Base-by-base conservation (phyloP, 2,329 filamentous ascomycete species). In the Alternaria infectoria region DNA sequence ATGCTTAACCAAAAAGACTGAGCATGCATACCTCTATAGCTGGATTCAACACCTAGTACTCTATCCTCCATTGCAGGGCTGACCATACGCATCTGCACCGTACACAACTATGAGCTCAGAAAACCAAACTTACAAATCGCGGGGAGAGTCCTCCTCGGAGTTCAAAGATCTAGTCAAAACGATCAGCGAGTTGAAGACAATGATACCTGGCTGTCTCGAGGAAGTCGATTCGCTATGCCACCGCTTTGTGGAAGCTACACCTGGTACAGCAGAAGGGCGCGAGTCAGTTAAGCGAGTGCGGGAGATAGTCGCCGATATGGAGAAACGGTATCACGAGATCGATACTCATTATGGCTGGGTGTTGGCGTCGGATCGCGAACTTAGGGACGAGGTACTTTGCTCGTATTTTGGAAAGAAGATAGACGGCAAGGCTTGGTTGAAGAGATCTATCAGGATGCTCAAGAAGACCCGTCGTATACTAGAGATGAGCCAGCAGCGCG, bases 261-360 rank as follows among this genome's bases (percentile, higher is more conserved):
- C 26, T 1, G 15, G 30, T 21, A 12, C 10, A 50, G 9, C 7
- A 15, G n/a, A 17, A 51, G 23, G 46, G 12, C 6, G 11, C 45
- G 11, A 25, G 5, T 3, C 44, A 19, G 23, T 23, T 9, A 3
- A 12, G 10, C 17, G 6, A 12, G 30, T 51, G 12, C 13, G 23
- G 47, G 9, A 49, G 13, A 57, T 21, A 23, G 43, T 21, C 4
- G 28, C 15, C 3, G 12, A 12, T 4, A 36, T 64, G 15, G 21
- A 46, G 21, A 40, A 2, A 1, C 8, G 21, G 19, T 51, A 55
- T 45, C 28, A 51, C 1, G 40, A 65, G 12, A 44, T 65, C 2
- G 47, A 62, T 46, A 43, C 25, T 15, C 56, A 67, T 30, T 67
- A 65, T 7, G 62, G 64, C 1, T 65, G 64, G 64, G 56, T 57